Percentiles rank a stretch among this genome's conserved stretches.
These are phyloP conservation scores for Fusarium decemcellulare DNA, from an alignment of 2,329 filamentous ascomycete species.

Conservation along the genomic window DNA sequence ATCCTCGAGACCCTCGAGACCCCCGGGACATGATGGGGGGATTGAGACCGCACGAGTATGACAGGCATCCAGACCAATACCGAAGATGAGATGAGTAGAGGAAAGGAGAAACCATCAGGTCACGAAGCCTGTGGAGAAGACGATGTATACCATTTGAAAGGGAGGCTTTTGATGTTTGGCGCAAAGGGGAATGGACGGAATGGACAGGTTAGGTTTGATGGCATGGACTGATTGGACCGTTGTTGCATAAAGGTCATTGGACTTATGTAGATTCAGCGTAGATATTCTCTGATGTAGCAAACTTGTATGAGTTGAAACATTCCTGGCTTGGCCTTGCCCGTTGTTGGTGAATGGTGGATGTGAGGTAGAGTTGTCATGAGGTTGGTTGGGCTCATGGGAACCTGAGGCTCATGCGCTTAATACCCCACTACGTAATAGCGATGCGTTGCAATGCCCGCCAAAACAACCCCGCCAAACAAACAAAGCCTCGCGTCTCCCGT, in stretches of 20 bases:
- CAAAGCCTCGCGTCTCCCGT: slow-evolving; percentile 11
- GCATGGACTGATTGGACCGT: slow-evolving; percentile 2
- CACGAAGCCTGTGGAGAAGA: not conserved
- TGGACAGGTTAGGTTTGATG: not conserved
- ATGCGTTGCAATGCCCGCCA: not conserved
- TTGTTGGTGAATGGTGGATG: too few relatives aligned
- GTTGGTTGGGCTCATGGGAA: not conserved
- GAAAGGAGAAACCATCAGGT: not conserved
- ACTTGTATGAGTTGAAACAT: not conserved
- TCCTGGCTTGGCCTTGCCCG: too few relatives aligned
- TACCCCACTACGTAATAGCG: slow-evolving; percentile 17
- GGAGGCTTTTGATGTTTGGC: slow-evolving; percentile 19
- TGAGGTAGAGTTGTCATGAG: not conserved
- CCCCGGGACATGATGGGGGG: slow-evolving; percentile 55
- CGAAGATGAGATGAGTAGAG: slow-evolving; percentile 52
- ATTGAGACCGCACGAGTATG: slow-evolving; percentile 62
- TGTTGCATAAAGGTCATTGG: slow-evolving; percentile 1
- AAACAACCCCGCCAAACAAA: slow-evolving; percentile 37
- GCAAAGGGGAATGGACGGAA: slow-evolving; percentile 4
- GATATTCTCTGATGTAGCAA: not conserved
- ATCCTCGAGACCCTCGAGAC: slow-evolving; percentile 47
- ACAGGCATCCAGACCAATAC: slow-evolving; percentile 61
- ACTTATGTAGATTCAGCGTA: not conserved
- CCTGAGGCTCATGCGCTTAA: too few relatives aligned
- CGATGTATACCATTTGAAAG: slow-evolving; percentile 22